These are phyloP conservation scores for Magnaporthiopsis rhizophila DNA, from an alignment of 2,329 filamentous ascomycete species.

Conservation along the genomic window DNA sequence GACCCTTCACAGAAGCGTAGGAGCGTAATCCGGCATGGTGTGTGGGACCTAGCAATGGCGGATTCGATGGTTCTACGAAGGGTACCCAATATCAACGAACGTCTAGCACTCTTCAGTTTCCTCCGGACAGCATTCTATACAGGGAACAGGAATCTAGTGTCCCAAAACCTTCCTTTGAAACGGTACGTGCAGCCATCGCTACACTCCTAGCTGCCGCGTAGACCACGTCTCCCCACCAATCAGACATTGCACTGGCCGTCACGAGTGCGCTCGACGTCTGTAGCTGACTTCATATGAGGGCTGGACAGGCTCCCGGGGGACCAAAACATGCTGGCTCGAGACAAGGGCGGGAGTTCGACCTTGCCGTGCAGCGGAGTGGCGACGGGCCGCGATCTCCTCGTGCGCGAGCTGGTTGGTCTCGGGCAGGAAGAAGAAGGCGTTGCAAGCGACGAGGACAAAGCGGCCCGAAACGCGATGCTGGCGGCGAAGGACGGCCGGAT, in stretches of 20 bases:
- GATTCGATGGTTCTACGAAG: neutral
- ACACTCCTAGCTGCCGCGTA: too few species aligned
- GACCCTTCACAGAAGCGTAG: neutral
- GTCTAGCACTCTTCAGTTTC: too few species aligned
- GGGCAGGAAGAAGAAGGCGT: slow-evolving; percentile 24
- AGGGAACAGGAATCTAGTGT: too few species aligned
- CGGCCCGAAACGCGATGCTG: slow-evolving; percentile 21
- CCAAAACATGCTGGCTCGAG: neutral
- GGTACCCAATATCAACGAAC: neutral
- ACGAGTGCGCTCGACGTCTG: neutral
- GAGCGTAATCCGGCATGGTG: neutral
- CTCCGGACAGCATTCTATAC: too few species aligned
- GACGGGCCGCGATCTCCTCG: slow-evolving; percentile 22
- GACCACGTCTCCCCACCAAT: neutral
- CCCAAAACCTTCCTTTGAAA: too few species aligned
- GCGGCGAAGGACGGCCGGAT: slow-evolving; percentile 23
- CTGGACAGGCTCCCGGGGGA: neutral
- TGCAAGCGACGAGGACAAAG: slow-evolving; percentile 24
- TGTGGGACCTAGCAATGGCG: neutral
- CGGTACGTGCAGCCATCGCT: too few species aligned
- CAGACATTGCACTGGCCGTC: neutral
- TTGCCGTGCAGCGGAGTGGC: neutral
- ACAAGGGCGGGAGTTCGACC: neutral
- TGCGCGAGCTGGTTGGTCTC: slow-evolving; percentile 25
- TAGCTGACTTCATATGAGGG: neutral